Evolutionary conservation across 768 basidiomycete species (phyloP), one percentile per base, ranked within the genome.

Genomic region (Cystobasidium ongulense): DNA sequence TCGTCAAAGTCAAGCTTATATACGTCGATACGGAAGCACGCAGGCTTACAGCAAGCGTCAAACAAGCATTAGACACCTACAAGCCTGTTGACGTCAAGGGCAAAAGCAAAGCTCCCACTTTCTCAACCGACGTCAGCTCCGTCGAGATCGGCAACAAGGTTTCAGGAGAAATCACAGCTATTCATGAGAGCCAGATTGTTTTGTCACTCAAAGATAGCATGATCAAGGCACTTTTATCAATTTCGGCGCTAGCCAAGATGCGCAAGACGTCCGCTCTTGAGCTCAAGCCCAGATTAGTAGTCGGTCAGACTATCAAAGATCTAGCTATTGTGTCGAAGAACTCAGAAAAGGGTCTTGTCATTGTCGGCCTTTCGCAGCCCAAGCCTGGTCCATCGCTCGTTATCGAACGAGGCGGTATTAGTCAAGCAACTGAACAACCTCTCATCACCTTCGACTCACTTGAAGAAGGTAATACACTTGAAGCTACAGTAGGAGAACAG

Each of bases 261-360:
- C 87, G 90, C 39, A 84, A 83, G 33, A 80, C 86, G n/a, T 84
- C 88, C 0, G 82, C 89, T 21, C 83, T 88, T 29, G 89, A 90
- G 78, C 83, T 93, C 27, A 86, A 86, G 29, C 81, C 82, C 1
- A 80, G 82, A 8, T 82, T 97, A 61, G 87, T 88, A 76, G 82
- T 83, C 8, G 91, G 90, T 13, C 89, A 90, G 57, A 84, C 83
- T 57, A 80, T 97, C 33, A 84, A 87, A 13, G 89, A 90, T 62
- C 84, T 99, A 23, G 87, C 90, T 7, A 90, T 98, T n/a, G 89
- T 93, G 27, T 89, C 90, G 10, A 89, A 90, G 76, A 92, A 91
- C 79, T 84, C 87, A 8, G 91, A 90, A 77, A 91, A 90, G 78
- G 87, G 88, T 10, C 85, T 97, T 75, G 89, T 96, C 74, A 88